Evolutionary conservation across 2,329 filamentous ascomycete species (phyloP), one percentile per base, ranked within the genome.

Genomic region (Camillea tinctor): DNA sequence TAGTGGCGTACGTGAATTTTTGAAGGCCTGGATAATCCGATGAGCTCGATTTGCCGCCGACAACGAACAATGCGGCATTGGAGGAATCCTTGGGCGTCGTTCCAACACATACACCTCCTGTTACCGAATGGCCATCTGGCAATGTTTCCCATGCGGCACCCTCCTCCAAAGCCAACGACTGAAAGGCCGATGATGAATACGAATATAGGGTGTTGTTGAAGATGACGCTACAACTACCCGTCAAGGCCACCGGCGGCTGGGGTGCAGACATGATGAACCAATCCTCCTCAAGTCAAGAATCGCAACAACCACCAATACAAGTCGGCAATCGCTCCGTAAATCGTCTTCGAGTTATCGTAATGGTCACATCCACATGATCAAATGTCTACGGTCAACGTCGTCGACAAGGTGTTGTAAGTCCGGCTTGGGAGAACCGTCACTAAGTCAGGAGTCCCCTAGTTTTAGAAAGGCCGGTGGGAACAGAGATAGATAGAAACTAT

Each of bases 161-260:
- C 65, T 87, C 76, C 64, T 84, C 77, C 64, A 98, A 77, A 13
- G 81, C 76, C 65, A 98, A 76, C 8, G 90, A 89, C 73, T 93
- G 85, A 69, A 98, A 93, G 24, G 87, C 90, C 52, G 85, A 77
- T 8, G 86, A 77, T 5, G 92, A 91, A 74, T 92, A 96, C 52
- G 90, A 88, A 78, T 96, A 98, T 56, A 98, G 85, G 13, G 88
- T 92, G 74, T 93, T 88, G 72, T 93, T 82, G 79, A 91, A 82
- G 63, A 97, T 84, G 71, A 90, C 86, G 60, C 93, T 92, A 77
- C 94, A 98, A 70, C 91, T 88, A 75, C 88, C 87, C 74, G 87
- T 84, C 73, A 97, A 79, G 64, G 88, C 80, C 72, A 87, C 82
- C 56, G 84, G 79, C 56, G 93, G 92, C 71, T 86, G 78, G 54